Evolutionary conservation across 768 basidiomycete species (phyloP).

Genomic region (Boletus reticuloceps): DNA sequence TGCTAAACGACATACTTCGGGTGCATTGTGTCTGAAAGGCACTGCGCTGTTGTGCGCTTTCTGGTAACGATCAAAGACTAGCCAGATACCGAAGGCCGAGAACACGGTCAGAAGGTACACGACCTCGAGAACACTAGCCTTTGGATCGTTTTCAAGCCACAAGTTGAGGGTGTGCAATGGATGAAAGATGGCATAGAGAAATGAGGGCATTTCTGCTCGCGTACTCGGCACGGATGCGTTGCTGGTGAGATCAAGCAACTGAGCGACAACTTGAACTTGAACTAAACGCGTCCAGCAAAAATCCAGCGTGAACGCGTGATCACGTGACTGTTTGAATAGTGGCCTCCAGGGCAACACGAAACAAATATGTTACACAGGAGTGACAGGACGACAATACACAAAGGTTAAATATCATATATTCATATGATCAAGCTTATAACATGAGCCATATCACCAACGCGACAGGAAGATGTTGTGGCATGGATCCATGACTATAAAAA

Average conservation of each 20-base stretch:
- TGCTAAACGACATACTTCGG: constrained; percentile 45
- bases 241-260: neutral
- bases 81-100: constrained; percentile 76
- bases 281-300: constrained; percentile 9
- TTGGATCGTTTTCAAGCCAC: constrained; percentile 46
- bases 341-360: no score
- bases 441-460: neutral
- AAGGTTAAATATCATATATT: neutral
- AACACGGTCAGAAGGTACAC: constrained; percentile 66
- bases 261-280: constrained; percentile 7
- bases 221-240: neutral
- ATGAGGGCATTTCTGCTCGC: constrained; percentile 26
- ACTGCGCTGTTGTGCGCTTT: constrained; percentile 72
- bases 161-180: constrained; percentile 51
- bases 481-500: neutral
- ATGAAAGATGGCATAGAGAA: constrained; percentile 43
- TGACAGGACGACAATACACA: no score
- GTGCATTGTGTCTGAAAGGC: constrained; percentile 56
- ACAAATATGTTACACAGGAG: no score
- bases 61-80: constrained; percentile 73
- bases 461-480: neutral
- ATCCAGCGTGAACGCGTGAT: neutral
- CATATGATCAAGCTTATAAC: neutral
- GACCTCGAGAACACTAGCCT: constrained; percentile 53
- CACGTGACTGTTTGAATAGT: constrained; percentile 15